phyloP scores from a whole-genome alignment of 2,329 filamentous ascomycete genomes.

The Penicillium fuscoglaucum region DNA sequence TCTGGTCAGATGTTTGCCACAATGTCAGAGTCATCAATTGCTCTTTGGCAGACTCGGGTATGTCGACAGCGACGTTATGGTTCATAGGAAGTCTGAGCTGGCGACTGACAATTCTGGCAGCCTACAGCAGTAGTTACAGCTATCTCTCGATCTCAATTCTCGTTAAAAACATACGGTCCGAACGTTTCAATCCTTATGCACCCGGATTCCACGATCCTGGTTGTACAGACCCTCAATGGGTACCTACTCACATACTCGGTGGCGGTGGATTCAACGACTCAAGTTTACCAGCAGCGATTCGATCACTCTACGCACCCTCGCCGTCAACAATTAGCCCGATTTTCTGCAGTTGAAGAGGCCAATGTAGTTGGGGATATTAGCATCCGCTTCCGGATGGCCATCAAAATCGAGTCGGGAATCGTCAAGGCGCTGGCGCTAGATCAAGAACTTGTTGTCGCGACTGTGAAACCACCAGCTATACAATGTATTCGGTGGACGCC shows the following conservation, averaged over 20 bases:
- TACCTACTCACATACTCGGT: slow-evolving; percentile 95
- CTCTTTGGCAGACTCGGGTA: slow-evolving; percentile 97
- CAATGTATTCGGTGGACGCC: slow-evolving; percentile 96
- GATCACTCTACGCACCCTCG: slow-evolving; percentile 48
- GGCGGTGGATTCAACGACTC: slow-evolving; percentile 76
- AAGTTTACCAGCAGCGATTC: slow-evolving; percentile 83
- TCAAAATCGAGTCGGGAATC: slow-evolving; percentile 96
- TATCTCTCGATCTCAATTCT: slow-evolving; percentile 77
- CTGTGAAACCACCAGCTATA: slow-evolving; percentile 85
- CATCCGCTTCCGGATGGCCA: slow-evolving; percentile 93
- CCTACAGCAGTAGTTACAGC: slow-evolving; percentile 86
- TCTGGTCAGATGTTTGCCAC: slow-evolving; percentile 83
- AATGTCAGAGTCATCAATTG: slow-evolving; percentile 79
- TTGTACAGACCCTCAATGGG: slow-evolving; percentile 80
- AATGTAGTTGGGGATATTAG: slow-evolving; percentile 81
- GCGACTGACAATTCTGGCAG: slow-evolving; percentile 48
- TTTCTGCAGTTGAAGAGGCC: slow-evolving; percentile 76
- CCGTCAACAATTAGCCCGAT: slow-evolving; percentile 47
- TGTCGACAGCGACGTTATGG: slow-evolving; percentile 24
- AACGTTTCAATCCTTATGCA: slow-evolving; percentile 83
- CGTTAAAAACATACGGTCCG: slow-evolving; percentile 77
- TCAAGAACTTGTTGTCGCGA: slow-evolving; percentile 89
- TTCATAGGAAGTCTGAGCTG: slow-evolving; percentile 12
- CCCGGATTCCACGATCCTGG: slow-evolving; percentile 87
- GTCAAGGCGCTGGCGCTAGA: slow-evolving; percentile 83